phyloP scores from a whole-genome alignment of 2,329 filamentous ascomycete species.

The Fusarium denticulatum region DNA sequence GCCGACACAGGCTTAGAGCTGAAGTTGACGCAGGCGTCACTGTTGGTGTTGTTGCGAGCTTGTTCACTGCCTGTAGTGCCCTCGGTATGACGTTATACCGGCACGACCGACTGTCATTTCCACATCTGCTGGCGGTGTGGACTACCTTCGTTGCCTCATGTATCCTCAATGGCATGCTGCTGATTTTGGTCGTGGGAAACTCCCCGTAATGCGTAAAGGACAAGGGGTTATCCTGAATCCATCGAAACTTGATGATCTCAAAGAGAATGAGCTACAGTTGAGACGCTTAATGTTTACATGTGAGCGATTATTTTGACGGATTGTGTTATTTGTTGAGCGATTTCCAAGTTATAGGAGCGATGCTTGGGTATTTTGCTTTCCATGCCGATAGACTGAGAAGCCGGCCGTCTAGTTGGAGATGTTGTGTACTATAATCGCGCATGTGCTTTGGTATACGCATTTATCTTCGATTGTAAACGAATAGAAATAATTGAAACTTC shows the following conservation, averaged over 20 bases:
- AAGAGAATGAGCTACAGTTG: slow-evolving; percentile 8
- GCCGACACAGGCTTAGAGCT: slow-evolving; percentile 71
- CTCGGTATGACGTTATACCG: slow-evolving; percentile 68
- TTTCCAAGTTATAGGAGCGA: slow-evolving; percentile 12
- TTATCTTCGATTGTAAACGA: background rate
- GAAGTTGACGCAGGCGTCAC: slow-evolving; percentile 80
- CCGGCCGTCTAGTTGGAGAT: background rate
- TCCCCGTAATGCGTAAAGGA: slow-evolving; percentile 40
- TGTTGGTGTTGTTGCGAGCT: slow-evolving; percentile 72
- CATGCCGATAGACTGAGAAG: background rate
- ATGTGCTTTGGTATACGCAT: background rate
- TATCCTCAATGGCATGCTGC: slow-evolving; percentile 56
- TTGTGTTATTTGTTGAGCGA: slow-evolving; percentile 36
- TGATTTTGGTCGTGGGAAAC: slow-evolving; percentile 55
- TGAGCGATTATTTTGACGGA: slow-evolving; percentile 4
- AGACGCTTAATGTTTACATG: background rate
- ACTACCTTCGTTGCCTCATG: slow-evolving; percentile 50
- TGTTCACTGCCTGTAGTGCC: slow-evolving; percentile 71
- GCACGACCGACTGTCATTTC: slow-evolving; percentile 53
- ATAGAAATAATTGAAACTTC: slow-evolving; percentile 9
- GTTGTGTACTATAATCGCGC: background rate
- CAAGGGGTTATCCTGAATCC: background rate
- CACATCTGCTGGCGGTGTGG: slow-evolving; percentile 56
- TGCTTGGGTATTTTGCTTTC: background rate
- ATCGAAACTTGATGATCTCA: background rate